A percentile compares a stretch with the other conserved stretches of the same genome.
These are phyloP conservation scores for Suhomyces prunicola DNA, from an alignment of 805 yeast species.

Conservation along the genomic window DNA sequence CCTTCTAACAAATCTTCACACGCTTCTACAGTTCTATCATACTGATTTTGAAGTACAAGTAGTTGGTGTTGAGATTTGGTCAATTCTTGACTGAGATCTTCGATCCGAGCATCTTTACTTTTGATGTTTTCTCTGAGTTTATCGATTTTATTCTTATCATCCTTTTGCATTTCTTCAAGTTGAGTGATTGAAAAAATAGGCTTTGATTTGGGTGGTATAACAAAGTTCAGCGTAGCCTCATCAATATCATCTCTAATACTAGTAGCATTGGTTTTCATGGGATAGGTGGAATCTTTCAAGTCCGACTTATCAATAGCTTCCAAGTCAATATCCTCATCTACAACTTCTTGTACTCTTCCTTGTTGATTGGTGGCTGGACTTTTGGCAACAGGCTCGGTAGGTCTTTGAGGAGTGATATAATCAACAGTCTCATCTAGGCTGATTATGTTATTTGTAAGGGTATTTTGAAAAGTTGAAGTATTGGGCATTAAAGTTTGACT, in stretches of 20 bases:
- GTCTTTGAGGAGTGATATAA: slow-evolving; percentile 28
- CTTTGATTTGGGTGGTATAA: slow-evolving; percentile 31
- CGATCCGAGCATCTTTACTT: slow-evolving; percentile 4
- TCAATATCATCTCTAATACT: slow-evolving; percentile 7
- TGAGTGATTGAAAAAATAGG: slow-evolving; percentile 30
- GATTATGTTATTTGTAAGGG: slow-evolving; percentile 18
- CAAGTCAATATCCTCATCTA: slow-evolving; percentile 10
- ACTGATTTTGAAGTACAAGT: background rate
- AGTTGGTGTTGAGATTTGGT: background rate
- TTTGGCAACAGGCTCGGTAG: slow-evolving; percentile 29
- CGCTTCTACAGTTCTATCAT: slow-evolving; percentile 1
- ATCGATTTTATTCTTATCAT: slow-evolving; percentile 10
- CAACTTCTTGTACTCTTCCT: slow-evolving; percentile 18
- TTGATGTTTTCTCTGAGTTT: slow-evolving; percentile 5
- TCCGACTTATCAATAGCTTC: slow-evolving; percentile 6
- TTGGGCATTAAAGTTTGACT: slow-evolving; percentile 20
- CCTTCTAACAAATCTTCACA: background rate
- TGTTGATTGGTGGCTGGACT: slow-evolving; percentile 27
- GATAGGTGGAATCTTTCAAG: slow-evolving; percentile 22
- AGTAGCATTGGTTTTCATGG: slow-evolving; percentile 15
- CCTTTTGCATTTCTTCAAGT: slow-evolving; percentile 22
- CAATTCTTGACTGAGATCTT: background rate
- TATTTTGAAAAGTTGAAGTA: slow-evolving; percentile 9
- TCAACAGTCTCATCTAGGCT: slow-evolving; percentile 10
- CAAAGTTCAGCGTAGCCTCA: slow-evolving; percentile 30